phyloP scores from a whole-genome alignment of 1,284 basidiomycete genomes.

The Cutaneotrichosporon cutaneum region DNA sequence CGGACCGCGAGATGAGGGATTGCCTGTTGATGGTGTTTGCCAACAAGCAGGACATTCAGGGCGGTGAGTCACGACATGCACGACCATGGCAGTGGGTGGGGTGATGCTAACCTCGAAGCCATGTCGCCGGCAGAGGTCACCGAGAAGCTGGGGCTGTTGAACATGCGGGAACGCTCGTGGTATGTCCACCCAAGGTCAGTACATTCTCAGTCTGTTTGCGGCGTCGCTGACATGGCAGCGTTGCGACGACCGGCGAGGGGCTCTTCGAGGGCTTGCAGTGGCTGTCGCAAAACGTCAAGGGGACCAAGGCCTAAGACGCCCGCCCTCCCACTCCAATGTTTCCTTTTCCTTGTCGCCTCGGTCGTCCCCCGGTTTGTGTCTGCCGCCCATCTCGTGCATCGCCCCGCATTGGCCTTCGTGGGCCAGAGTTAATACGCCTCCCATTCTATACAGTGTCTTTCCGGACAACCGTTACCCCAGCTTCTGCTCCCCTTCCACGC shows the following conservation, averaged over 20 bases:
- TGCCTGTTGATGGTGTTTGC: conserved; percentile 96
- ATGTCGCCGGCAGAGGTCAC: conserved; percentile 99
- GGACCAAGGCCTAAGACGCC: conserved; percentile 37
- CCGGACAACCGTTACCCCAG: conserved; percentile 4
- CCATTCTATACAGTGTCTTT: conserved; percentile 2
- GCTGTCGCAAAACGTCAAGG: conserved; percentile 92
- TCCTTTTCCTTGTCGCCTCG: conserved; percentile 2
- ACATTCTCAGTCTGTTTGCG: not conserved
- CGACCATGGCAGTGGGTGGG: conserved; percentile 1
- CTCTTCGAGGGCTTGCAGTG: conserved; percentile 93
- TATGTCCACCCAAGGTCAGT: conserved; percentile 94
- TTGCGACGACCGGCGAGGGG: conserved; percentile 93
- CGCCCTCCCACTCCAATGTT: not conserved
- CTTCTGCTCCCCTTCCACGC: conserved; percentile 14
- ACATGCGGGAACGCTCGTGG: conserved; percentile 97
- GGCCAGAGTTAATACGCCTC: conserved; percentile 4
- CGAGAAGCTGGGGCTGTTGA: conserved; percentile 90
- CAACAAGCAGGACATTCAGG: conserved; percentile 98
- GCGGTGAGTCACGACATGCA: conserved; percentile 62
- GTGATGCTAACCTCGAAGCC: conserved; percentile 57
- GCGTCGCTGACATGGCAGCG: conserved; percentile 58
- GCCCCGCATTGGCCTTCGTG: conserved; percentile 5
- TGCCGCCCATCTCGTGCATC: conserved; percentile 11
- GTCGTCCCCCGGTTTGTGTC: conserved; percentile 5
- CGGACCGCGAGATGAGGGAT: conserved; percentile 97